Conservation (phyloP, 768 basidiomycete genomes). For the Infundibulicybe gibba region DNA sequence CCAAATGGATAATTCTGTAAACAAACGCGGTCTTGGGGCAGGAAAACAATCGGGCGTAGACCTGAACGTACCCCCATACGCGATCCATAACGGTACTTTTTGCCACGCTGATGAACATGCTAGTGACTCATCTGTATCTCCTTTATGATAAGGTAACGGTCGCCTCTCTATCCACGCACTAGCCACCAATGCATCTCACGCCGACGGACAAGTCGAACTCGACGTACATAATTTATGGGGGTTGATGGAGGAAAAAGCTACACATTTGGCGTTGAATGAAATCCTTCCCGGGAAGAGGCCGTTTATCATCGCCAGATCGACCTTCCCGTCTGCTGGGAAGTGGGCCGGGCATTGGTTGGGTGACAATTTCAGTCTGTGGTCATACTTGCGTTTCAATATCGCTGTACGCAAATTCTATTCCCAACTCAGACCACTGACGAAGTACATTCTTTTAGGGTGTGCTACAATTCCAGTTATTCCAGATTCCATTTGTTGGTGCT, state of each 20-base stretch:
- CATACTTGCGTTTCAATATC: constrained; percentile 66
- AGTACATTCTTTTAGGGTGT: constrained; percentile 45
- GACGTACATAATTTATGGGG: constrained; percentile 74
- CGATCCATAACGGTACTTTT: constrained; percentile 64
- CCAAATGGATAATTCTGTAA: constrained; percentile 18
- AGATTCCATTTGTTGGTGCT: constrained; percentile 81
- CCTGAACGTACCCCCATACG: constrained; percentile 59
- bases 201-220: constrained; percentile 55
- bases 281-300: constrained; percentile 60
- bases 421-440: background rate
- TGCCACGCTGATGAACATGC: background rate
- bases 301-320: constrained; percentile 68
- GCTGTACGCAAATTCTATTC: constrained; percentile 18
- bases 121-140: constrained; percentile 1
- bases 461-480: constrained; percentile 81
- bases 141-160: constrained; percentile 37
- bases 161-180: constrained; percentile 52
- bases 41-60: constrained; percentile 43
- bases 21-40: constrained; percentile 47
- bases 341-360: constrained; percentile 81
- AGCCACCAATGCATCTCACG: constrained; percentile 71
- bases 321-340: constrained; percentile 63
- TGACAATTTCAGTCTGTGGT: constrained; percentile 76
- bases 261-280: constrained; percentile 52
- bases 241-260: constrained; percentile 65